A percentile compares a stretch with the other conserved stretches of the same genome.
These are phyloP conservation scores for Cornus suecica DNA, from an alignment of 148 eudicot genomes.

Conservation along the genomic window DNA sequence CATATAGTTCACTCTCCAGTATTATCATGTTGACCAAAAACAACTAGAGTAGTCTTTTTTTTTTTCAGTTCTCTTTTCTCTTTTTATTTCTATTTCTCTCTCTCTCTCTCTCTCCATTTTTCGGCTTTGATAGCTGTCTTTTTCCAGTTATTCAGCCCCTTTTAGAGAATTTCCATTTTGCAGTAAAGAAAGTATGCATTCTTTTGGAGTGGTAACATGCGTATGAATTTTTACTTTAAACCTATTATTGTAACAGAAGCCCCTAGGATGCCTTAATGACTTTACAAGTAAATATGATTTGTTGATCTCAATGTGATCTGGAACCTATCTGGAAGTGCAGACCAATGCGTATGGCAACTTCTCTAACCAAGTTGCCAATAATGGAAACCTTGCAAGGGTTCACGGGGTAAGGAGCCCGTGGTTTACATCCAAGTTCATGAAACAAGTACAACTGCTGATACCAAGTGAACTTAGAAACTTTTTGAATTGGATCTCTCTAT, in stretches of 20 bases:
- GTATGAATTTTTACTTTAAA: not conserved
- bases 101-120: too few species aligned
- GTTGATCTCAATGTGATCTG: not conserved
- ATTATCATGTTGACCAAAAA: not conserved
- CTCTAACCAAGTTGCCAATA: too few species aligned
- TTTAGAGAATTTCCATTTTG: not conserved
- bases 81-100: too few species aligned
- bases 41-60: not conserved
- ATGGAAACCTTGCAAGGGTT: not conserved
- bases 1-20: not conserved
- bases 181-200: not conserved
- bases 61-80: too few species aligned
- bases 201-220: not conserved
- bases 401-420: not conserved
- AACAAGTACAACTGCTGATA: not conserved
- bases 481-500: not conserved
- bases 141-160: not conserved
- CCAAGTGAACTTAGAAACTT: not conserved
- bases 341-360: too few species aligned
- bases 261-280: not conserved
- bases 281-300: not conserved
- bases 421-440: not conserved
- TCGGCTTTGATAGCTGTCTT: not conserved
- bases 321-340: not conserved
- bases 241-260: not conserved